Evolutionary conservation across 129 eudicot species (phyloP), one percentile per base, ranked within the genome.

Genomic region (Saussurea involucrata): DNA sequence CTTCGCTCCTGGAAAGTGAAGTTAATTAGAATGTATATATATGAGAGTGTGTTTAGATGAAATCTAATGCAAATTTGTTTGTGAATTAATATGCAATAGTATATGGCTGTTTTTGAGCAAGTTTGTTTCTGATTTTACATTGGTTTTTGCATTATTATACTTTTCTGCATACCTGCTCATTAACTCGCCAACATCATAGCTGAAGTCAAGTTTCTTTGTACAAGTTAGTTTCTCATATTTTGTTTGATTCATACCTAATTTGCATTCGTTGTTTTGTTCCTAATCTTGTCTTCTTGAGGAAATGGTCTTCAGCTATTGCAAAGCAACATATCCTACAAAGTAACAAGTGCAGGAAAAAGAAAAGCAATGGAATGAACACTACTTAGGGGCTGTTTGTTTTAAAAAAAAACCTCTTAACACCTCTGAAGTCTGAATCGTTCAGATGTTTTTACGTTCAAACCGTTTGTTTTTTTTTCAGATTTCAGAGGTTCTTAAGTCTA

Each of bases 1-100:
- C 63, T 71, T 71, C 7, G 75, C 46, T 24, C 75, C 75, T 12
- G 64, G 75, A 15, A 71, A 71, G 75, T 71, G 37, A 71, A 44
- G 1, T 13, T 4, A 17, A 40, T 17, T 10, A 71, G 34, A 13
- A 71, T 42, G 61, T 42, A 21, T 2, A 11, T 60, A 21, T 60
- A 60, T 60, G 65, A 21, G 46, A 31, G 22, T 20, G 49, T 1
- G 32, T 12, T 36, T 15, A 9, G 27, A 34, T 20, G 3, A 21
- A 21, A 60, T 60, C 13, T 40, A 40, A 21, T 36, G 74, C 40
- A 11, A 32, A n/a, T n/a, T 40, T 36, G 61, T 22, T 10, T 69
- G 74, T 69, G 65, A 69, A 40, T 69, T 69, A 37, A 37, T 40
- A 60, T 21, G 10, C 4, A 60, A 60, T 60, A 20, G 25, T 22